Evolutionary conservation across 1,139 yeast genomes (phyloP).

Genomic region (Saccharomyces hybrid): DNA sequence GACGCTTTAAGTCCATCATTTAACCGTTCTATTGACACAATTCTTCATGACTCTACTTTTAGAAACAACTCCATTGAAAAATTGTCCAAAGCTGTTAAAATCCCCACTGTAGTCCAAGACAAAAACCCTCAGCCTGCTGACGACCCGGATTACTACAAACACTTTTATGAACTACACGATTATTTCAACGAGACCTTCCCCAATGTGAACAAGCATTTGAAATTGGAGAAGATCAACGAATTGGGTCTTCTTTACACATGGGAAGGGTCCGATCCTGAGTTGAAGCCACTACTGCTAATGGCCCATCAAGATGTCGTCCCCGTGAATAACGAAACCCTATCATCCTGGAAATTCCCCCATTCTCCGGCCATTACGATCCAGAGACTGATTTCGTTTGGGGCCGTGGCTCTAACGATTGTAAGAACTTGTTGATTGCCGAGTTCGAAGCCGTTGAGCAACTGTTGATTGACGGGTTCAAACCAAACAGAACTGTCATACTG

Average conservation of each 20-base stretch:
- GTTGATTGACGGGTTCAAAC: conserved; percentile 39
- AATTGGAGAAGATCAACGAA: conserved; percentile 52
- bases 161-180: conserved; percentile 40
- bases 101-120: conserved; percentile 60
- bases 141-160: conserved; percentile 27
- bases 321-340: conserved; percentile 50
- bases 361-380: conserved; percentile 61
- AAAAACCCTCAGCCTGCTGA: conserved; percentile 38
- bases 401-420: conserved; percentile 61
- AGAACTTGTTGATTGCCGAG: conserved; percentile 48
- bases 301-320: conserved; percentile 87
- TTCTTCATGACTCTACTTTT: conserved; percentile 36
- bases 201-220: conserved; percentile 41
- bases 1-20: conserved; percentile 15
- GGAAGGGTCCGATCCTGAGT: conserved; percentile 46
- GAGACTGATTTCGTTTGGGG: conserved; percentile 44
- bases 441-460: conserved; percentile 53
- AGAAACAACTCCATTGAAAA: conserved; percentile 38
- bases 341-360: conserved; percentile 64
- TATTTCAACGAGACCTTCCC: conserved; percentile 57
- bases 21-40: conserved; percentile 23
- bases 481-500: conserved; percentile 49
- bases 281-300: conserved; percentile 60
- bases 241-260: conserved; percentile 62
- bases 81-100: conserved; percentile 48